phyloP scores from a whole-genome alignment of 306 rosid genomes.

The Malus sylvestris region DNA sequence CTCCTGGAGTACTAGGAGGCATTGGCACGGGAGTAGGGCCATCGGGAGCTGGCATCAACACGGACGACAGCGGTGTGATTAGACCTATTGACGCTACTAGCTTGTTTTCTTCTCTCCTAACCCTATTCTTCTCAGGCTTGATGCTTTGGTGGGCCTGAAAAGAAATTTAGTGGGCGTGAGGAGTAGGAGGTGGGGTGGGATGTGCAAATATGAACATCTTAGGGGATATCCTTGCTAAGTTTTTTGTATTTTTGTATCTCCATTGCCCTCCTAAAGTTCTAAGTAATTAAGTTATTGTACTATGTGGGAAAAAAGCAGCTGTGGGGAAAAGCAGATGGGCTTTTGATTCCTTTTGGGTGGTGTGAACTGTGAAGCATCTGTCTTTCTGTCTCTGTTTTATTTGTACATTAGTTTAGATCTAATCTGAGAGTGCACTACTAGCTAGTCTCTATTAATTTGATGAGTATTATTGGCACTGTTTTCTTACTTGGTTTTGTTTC shows the following conservation, averaged over 20 bases:
- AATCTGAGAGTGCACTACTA: constrained; percentile 10
- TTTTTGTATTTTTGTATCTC: constrained; percentile 20
- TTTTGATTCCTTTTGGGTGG: constrained; percentile 30
- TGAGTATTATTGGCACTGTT: not conserved
- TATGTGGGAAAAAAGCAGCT: not conserved
- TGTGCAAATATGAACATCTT: not conserved
- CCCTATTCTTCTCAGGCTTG: constrained; percentile 36
- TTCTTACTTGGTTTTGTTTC: not conserved
- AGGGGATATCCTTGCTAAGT: constrained; percentile 21
- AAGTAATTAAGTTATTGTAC: not conserved
- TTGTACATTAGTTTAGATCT: constrained; percentile 26
- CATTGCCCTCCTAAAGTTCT: not conserved
- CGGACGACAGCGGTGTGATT: constrained; percentile 57
- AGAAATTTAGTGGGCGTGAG: not conserved
- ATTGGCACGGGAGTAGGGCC: constrained; percentile 65
- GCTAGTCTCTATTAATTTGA: constrained; percentile 18
- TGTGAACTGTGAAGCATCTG: constrained; percentile 21
- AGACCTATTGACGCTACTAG: constrained; percentile 14
- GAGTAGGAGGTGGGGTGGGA: constrained; percentile 15
- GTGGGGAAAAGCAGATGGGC: constrained; percentile 20
- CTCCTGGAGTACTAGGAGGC: constrained; percentile 71
- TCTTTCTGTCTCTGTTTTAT: not conserved
- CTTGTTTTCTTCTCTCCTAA: constrained; percentile 14
- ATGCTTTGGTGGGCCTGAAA: constrained; percentile 53
- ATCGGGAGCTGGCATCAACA: constrained; percentile 54